Evolutionary conservation across 306 rosid genomes (phyloP).

Genomic region (Senna siamea): DNA sequence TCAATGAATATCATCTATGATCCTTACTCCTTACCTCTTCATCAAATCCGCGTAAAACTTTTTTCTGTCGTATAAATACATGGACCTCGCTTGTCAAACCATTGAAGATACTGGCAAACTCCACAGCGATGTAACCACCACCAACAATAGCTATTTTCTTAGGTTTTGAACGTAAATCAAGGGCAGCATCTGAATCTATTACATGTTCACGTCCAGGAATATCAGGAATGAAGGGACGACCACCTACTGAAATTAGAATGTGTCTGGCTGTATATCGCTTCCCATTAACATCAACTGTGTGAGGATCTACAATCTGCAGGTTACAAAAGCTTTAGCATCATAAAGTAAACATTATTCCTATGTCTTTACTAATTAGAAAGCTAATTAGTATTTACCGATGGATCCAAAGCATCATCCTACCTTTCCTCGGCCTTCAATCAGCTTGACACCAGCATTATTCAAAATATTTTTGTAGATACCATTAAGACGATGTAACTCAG

Average conservation of each 20-base stretch:
- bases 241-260: conserved; percentile 85
- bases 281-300: conserved; percentile 87
- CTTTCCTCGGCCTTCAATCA: conserved; percentile 97
- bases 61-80: conserved; percentile 84
- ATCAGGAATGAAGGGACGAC: conserved; percentile 93
- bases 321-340: conserved; percentile 36
- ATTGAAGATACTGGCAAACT: conserved; percentile 96
- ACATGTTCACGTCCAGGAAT: conserved; percentile 85
- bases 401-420: conserved; percentile 44
- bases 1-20: conserved; percentile 27
- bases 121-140: conserved; percentile 97
- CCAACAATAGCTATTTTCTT: conserved; percentile 94
- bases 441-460: conserved; percentile 66
- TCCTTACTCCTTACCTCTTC: conserved; percentile 83
- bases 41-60: conserved; percentile 93
- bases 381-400: not conserved
- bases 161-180: conserved; percentile 90
- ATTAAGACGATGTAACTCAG: conserved; percentile 91
- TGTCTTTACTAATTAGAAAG: not conserved
- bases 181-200: conserved; percentile 97
- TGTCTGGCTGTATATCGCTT: conserved; percentile 83
- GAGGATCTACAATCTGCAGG: conserved; percentile 79
- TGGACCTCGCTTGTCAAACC: conserved; percentile 82
- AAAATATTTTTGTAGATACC: conserved; percentile 83
- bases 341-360: conserved; percentile 7